phyloP scores from a whole-genome alignment of 1,139 yeast species.

The Lodderomyces pseudojiufengensis region DNA sequence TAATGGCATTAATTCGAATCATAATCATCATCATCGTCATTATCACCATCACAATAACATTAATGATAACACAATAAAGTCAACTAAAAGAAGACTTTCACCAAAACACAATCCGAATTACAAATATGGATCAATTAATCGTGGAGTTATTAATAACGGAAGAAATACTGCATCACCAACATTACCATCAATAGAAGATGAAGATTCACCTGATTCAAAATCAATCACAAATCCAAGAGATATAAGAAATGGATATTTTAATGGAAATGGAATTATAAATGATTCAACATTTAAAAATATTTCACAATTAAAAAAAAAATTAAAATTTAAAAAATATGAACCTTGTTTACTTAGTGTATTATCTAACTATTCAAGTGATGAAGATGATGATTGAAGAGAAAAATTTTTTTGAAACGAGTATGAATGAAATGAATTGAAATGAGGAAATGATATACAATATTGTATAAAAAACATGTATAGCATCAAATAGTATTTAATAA shows the following conservation, averaged over 20 bases:
- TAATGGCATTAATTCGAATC: neutral
- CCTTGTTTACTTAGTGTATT: constrained; percentile 10
- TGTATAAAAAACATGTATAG: neutral
- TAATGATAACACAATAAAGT: no score
- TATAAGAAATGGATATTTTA: neutral
- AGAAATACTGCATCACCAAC: no score
- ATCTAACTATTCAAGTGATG: constrained; percentile 25
- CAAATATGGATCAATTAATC: neutral
- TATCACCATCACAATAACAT: neutral
- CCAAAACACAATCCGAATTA: no score
- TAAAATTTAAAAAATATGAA: constrained; percentile 5
- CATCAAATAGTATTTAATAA: neutral
- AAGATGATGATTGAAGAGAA: constrained; percentile 18
- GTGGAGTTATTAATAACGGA: neutral
- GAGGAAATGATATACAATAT: neutral
- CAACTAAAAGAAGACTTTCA: no score
- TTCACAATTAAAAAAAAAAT: constrained; percentile 8
- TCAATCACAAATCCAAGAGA: neutral
- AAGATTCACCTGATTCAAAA: neutral
- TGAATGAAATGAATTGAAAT: neutral
- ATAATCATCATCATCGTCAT: neutral
- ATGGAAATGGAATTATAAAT: constrained; percentile 8
- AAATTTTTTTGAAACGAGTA: neutral
- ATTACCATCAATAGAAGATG: neutral
- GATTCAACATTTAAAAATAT: constrained; percentile 11